Conservation (phyloP, 257 asterid genomes). For the Datura wrightii region DNA sequence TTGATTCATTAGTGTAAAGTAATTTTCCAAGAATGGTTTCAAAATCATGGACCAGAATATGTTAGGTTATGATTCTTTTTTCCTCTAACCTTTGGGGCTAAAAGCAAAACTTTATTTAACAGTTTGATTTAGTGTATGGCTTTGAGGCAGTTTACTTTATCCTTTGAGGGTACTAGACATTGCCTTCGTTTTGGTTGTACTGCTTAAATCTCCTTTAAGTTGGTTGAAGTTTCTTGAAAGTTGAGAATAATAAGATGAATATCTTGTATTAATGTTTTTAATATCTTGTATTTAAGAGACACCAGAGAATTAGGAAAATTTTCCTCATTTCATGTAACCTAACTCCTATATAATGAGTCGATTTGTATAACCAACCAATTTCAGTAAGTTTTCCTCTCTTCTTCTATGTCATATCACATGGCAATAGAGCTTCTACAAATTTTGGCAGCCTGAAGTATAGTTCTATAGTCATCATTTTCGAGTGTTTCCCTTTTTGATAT, state of each 20-base stretch:
- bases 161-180: neutral
- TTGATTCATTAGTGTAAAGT: neutral
- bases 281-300: neutral
- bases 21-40: neutral
- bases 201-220: neutral
- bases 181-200: constrained; percentile 8
- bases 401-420: neutral
- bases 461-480: constrained; percentile 5
- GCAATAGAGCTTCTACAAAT: neutral
- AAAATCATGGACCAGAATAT: neutral
- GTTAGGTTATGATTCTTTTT: neutral
- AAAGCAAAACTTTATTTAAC: neutral
- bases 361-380: constrained; percentile 9
- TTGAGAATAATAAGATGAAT: neutral
- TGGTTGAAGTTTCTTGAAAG: neutral
- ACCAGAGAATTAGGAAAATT: neutral
- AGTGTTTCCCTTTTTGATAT: constrained; percentile 1
- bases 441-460: neutral
- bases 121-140: neutral
- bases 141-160: neutral
- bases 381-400: neutral
- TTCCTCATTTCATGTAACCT: neutral
- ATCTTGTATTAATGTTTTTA: neutral
- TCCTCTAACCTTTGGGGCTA: neutral
- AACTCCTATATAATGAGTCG: neutral